phyloP scores from a whole-genome alignment of 2,329 filamentous ascomycete genomes.

The Atkinsonella hypoxylon region DNA sequence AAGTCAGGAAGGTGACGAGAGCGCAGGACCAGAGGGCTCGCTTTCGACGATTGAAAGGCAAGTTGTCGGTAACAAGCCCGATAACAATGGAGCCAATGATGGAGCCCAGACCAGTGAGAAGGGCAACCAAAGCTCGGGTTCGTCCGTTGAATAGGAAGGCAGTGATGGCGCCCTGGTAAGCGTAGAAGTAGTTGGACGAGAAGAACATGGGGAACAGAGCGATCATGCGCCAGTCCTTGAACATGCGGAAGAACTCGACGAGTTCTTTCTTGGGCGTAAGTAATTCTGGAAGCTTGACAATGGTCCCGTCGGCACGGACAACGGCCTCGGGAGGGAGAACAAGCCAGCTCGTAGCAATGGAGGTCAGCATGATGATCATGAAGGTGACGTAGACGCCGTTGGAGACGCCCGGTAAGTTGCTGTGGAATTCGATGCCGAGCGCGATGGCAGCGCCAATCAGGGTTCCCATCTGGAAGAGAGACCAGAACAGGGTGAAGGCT shows the following conservation, averaged over 20 bases:
- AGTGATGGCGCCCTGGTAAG: conserved; percentile 68
- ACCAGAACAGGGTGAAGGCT: conserved; percentile 87
- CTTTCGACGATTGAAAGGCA: conserved; percentile 40
- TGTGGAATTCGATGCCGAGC: conserved; percentile 5
- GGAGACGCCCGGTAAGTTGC: conserved; percentile 3
- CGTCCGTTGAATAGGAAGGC: conserved; percentile 59
- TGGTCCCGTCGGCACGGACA: conserved; percentile 8
- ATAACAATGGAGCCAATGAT: conserved; percentile 58
- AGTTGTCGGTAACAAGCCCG: conserved; percentile 49
- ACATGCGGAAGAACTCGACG: conserved; percentile 9
- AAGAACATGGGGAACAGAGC: conserved; percentile 73
- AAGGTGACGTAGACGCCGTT: conserved; percentile 5
- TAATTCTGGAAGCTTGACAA: conserved; percentile 4
- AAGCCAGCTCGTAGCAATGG: conserved; percentile 9
- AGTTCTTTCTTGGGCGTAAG: conserved; percentile 7
- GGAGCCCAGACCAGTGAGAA: conserved; percentile 60
- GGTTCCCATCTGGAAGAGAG: conserved; percentile 84
- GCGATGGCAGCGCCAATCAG: conserved; percentile 54
- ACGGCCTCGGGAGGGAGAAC: conserved; percentile 8
- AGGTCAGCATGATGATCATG: conserved; percentile 8
- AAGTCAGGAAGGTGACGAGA: conserved; percentile 48
- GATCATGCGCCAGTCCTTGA: conserved; percentile 34
- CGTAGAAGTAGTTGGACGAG: conserved; percentile 74
- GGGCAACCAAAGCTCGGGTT: conserved; percentile 60
- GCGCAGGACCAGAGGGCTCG: conserved; percentile 48